Conservation (phyloP, 208 protist genomes). For the Trypanosoma scelopori region DNA sequence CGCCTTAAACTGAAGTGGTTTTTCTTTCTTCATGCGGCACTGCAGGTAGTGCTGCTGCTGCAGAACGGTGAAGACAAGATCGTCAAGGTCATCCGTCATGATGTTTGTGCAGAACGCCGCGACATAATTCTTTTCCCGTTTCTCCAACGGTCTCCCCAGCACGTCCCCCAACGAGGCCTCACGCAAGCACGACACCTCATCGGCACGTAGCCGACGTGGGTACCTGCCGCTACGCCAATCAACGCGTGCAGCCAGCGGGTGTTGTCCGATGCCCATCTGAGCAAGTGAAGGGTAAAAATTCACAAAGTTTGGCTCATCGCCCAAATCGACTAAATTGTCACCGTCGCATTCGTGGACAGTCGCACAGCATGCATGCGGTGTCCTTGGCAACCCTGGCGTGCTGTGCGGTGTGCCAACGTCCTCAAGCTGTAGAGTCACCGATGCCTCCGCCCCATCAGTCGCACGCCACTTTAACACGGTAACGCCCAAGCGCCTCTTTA, state of each 20-base stretch:
- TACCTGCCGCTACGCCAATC: conserved; percentile 54
- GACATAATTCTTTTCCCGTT: conserved; percentile 27
- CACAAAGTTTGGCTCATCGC: conserved; percentile 8
- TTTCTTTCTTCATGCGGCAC: conserved; percentile 44
- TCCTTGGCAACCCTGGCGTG: conserved; percentile 9
- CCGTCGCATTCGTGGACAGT: not conserved
- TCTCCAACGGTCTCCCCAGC: not conserved
- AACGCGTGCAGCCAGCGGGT: conserved; percentile 32
- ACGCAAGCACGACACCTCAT: conserved; percentile 16
- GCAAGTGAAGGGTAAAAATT: conserved; percentile 48
- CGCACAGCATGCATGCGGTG: not conserved
- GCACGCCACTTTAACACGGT: not conserved
- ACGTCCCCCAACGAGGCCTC: not conserved
- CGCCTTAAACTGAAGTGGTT: conserved; percentile 59
- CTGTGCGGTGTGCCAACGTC: conserved; percentile 17
- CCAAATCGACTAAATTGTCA: not conserved
- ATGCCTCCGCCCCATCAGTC: conserved; percentile 8
- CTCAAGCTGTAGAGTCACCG: not conserved
- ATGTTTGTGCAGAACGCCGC: conserved; percentile 46
- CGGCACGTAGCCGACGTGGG: conserved; percentile 18
- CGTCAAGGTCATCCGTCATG: conserved; percentile 59
- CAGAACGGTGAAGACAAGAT: conserved; percentile 63
- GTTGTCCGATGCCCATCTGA: conserved; percentile 39
- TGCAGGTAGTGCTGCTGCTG: conserved; percentile 61
- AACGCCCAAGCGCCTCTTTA: conserved; percentile 7